Percentiles rank a stretch among this genome's conserved stretches.
Evolutionary conservation across 1,284 basidiomycete genomes (phyloP).

Genomic region (Microbotryum scabiosae): DNA sequence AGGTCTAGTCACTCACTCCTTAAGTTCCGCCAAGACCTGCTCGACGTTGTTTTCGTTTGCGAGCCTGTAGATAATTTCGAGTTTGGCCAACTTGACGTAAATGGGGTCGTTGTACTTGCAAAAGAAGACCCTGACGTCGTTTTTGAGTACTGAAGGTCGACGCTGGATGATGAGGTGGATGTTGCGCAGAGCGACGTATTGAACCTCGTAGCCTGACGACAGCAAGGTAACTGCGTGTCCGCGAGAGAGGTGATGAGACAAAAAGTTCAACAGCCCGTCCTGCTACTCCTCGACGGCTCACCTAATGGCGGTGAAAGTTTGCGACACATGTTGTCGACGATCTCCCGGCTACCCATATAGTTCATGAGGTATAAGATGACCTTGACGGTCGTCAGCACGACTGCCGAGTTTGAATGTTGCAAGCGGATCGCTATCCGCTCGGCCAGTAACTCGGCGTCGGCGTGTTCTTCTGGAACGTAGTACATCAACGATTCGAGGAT

Average conservation of each 20-base stretch:
- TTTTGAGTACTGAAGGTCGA: slow-evolving; percentile 80
- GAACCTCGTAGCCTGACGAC: slow-evolving; percentile 93
- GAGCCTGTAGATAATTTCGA: slow-evolving; percentile 97
- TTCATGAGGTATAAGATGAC: slow-evolving; percentile 96
- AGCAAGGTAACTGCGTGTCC: slow-evolving; percentile 66
- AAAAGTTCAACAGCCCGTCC: background rate
- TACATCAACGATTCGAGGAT: slow-evolving; percentile 90
- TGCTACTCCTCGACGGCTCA: slow-evolving; percentile 36
- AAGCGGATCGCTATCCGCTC: slow-evolving; percentile 87
- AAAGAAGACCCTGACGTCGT: slow-evolving; percentile 98
- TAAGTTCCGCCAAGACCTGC: slow-evolving; percentile 85
- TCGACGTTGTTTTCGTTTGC: slow-evolving; percentile 81
- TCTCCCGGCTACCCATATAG: slow-evolving; percentile 83
- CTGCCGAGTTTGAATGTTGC: slow-evolving; percentile 89
- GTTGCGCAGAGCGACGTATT: slow-evolving; percentile 94
- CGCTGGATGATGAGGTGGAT: slow-evolving; percentile 95
- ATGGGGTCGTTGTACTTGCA: slow-evolving; percentile 99
- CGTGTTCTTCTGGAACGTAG: slow-evolving; percentile 77
- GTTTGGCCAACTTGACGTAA: slow-evolving; percentile 95
- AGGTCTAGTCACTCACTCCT: slow-evolving; percentile 57
- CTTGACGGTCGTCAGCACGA: slow-evolving; percentile 90
- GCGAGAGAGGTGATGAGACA: background rate
- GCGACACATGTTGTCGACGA: slow-evolving; percentile 83
- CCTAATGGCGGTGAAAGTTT: slow-evolving; percentile 96
- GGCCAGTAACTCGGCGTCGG: slow-evolving; percentile 86